Conservation (phyloP, 495 filamentous ascomycete species). For the Aspergillus affinis region DNA sequence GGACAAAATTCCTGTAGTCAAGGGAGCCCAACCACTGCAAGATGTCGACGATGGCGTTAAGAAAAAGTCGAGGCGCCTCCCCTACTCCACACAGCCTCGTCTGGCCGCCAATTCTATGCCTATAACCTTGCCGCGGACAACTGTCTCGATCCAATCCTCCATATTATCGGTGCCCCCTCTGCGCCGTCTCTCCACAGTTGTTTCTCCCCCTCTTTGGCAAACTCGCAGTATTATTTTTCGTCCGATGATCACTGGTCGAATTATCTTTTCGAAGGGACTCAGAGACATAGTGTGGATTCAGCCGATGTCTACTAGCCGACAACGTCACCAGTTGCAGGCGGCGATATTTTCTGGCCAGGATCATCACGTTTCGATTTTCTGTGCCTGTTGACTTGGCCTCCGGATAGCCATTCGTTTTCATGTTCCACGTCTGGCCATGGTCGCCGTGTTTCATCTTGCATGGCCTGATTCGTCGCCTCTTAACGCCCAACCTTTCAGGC, state of each 20-base stretch:
- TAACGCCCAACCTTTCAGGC: constrained; percentile 25
- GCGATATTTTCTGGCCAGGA: not conserved
- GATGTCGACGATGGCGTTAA: constrained; percentile 4
- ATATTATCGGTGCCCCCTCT: not conserved
- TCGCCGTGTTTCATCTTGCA: constrained; percentile 17
- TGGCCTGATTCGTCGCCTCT: constrained; percentile 24
- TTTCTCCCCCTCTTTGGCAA: not conserved
- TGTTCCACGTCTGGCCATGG: constrained; percentile 18
- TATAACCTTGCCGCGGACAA: constrained; percentile 5
- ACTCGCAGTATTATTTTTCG: not conserved
- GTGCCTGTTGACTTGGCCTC: constrained; percentile 19
- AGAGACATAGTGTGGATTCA: not conserved
- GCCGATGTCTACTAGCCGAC: not conserved
- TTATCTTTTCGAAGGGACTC: not conserved
- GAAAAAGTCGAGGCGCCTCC: constrained; percentile 3
- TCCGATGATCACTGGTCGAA: not conserved
- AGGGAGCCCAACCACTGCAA: constrained; percentile 1
- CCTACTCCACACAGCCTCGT: constrained; percentile 1
- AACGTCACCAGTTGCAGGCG: not conserved
- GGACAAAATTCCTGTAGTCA: not conserved
- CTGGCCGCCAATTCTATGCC: not conserved
- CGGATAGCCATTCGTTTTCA: constrained; percentile 16
- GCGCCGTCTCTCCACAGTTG: constrained; percentile 1
- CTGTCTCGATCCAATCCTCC: constrained; percentile 5
- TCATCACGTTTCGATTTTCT: constrained; percentile 7